Base-by-base conservation (phyloP, 116 monocot genomes). In the Posidonia oceanica region DNA sequence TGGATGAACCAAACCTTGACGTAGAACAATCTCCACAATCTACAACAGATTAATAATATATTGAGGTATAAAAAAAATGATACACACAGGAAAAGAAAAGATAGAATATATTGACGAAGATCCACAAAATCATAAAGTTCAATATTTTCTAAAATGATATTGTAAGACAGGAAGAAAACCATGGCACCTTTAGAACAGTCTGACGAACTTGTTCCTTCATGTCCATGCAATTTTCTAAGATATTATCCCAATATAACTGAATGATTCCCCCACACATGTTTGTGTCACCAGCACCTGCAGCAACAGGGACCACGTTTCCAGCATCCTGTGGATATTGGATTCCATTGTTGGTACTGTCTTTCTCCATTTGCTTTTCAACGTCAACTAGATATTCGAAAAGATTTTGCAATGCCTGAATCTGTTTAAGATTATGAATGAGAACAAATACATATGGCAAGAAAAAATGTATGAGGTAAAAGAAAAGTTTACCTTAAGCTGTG, bases 241-340 rank as follows among this genome's bases (percentile, higher is more conserved):
- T 86, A 76, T 69, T 73, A 67, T 80, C 82, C 97, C 97, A 98
- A 64, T 98, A 98, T 39, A 98, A 67, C 65, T 98, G 97, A 72
- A 98, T 78, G 39, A 98, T 93, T 68, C 97, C 97, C 55, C 97
- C 92, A 82, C 97, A 89, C 13, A 90, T 98, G 67, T 98, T 98
- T 59, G 97, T 89, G 74, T 98, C 97, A 73, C 93, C 97, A 10
- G 97, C 97, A 64, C 97, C 97, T 48, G 97, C 97, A 85, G 97
- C 97, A 72, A 87, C 84, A 63, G 97, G 90, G 40, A 98, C 97
- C 65, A 61, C 76, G 72, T 18, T 86, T 63, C 52, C 75, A 59
- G 52, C 57, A 68, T 83, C 64, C 71, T 78, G 72, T 72, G 74
- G 51, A 77, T 75, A 48, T 44, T 74, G 60, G 68, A 29, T 80